Conservation (phyloP, 2,329 filamentous ascomycete genomes). For the Pseudocercospora cruenta region DNA sequence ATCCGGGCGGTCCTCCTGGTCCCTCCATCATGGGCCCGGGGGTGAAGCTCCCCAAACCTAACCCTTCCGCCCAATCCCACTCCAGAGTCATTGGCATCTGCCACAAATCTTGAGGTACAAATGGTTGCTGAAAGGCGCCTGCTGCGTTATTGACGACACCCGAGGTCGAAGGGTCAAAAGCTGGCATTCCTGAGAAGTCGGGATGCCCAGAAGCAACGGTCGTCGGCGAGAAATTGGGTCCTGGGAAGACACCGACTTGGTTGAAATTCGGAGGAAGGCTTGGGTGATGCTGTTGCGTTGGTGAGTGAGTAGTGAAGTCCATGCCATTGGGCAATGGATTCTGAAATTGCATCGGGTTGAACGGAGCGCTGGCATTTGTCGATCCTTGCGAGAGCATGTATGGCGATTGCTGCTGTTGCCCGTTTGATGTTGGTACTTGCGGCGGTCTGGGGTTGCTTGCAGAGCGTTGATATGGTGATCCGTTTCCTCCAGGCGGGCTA, state of each 20-base stretch:
- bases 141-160: slow-evolving; percentile 4
- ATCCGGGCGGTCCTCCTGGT: not conserved
- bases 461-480: slow-evolving; percentile 23
- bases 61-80: slow-evolving; percentile 72
- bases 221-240: slow-evolving; percentile 13
- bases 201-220: slow-evolving; percentile 6
- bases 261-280: slow-evolving; percentile 68
- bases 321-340: slow-evolving; percentile 20
- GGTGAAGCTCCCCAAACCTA: slow-evolving; percentile 39
- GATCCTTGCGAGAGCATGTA: slow-evolving; percentile 27
- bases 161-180: slow-evolving; percentile 6
- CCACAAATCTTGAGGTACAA: slow-evolving; percentile 91
- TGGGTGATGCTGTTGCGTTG: slow-evolving; percentile 68
- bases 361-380: slow-evolving; percentile 11
- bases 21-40: slow-evolving; percentile 27
- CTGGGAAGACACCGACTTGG: slow-evolving; percentile 54
- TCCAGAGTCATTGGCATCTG: slow-evolving; percentile 95
- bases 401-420: slow-evolving; percentile 18
- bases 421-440: slow-evolving; percentile 14
- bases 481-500: slow-evolving; percentile 27
- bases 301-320: slow-evolving; percentile 12
- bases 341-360: slow-evolving; percentile 13
- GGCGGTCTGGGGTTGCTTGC: slow-evolving; percentile 24
- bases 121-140: slow-evolving; percentile 73
- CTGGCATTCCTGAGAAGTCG: slow-evolving; percentile 22